Evolutionary conservation across 116 monocot species (phyloP), one percentile per base, ranked within the genome.

Genomic region (Cymodocea nodosa): DNA sequence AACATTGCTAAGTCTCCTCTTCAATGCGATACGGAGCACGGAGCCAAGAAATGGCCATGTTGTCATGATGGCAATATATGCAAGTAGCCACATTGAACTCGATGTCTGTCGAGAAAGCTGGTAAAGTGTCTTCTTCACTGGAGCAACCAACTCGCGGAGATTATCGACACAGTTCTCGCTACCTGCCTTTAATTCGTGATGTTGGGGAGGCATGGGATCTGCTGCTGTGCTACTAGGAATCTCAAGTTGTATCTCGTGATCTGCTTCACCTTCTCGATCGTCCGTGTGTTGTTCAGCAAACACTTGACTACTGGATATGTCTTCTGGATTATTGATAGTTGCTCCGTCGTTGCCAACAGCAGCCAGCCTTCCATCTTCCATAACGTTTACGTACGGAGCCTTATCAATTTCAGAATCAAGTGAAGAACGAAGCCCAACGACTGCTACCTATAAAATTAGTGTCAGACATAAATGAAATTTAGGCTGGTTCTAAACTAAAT

Each of bases 371-470:
- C 89, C 92, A 65, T 84, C 84, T 71, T 86, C 84, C 70, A 68
- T 74, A 30, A 86, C 64, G 70, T 92, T 84, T 39, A 98, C 65
- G 73, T 86, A 86, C 16, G 98, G 92, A 59, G 71, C 76, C 58
- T 98, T 85, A 59, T 98, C 89, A 49, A 98, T 86, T n/a, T 79
- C 70, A 57, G 97, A 87, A 60, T 92, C 86, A 70, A 82, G 51
- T 25, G 82, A 70, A 65, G 74, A 59, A 77, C 70, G 80, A 51
- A 71, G 20, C 9, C 54, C 73, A n/a, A 30, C 62, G 53, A 17
- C 66, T 11, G 65, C 51, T 3, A 61, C 60, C 90, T 90, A 77
- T 12, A 68, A 56, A 6, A 44, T 44, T 44, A 9, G 13, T 60
- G 35, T 6, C 25, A 30, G 17, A 30, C 25, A 60, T 18, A 20